Base-by-base conservation (phyloP, 2,329 filamentous ascomycete genomes). In the Monosporascus sp. region DNA sequence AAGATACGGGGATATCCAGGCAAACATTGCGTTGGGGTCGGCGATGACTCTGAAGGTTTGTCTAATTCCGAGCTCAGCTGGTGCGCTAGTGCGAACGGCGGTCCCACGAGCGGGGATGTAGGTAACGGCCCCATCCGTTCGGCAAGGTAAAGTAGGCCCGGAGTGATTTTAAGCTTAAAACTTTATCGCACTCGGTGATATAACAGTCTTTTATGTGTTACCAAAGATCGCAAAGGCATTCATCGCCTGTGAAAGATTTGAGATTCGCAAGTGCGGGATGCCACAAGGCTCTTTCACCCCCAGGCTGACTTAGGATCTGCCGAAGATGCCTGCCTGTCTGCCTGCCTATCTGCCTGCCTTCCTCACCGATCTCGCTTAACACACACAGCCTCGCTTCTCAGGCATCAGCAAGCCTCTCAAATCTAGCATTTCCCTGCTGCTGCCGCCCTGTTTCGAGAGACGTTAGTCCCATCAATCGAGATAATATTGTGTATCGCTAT, bases 1-100 rank as follows among this genome's bases (percentile, higher is more conserved):
- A 43, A 26, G 20, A 58, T 44, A 19, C 41, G 38, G 24, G 52
- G 52, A 37, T 59, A 53, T 8, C 55, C 52, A 40, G 55, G 57
- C 40, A 59, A 31, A 50, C 20, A 38, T 45, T 45, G 46, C 19
- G 20, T 19, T 40, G 1, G 19, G 3, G 16, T 40, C 27, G 26
- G 7, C 26, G 24, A 19, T 3, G 26, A 31, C 19, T 2, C 26
- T 3, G 27, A 27, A 27, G 27, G 27, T 27, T 27, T 27, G 26
- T 27, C 26, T 27, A 26, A 26, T 26, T 26, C 24, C 5, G 24
- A 26, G 24, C 24, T 26, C 24, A 26, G 24, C 24, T 26, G 24
- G 24, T 26, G 24, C 24, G 5, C 24, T 26, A 1, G 24, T 26
- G 24, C 24, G 24, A 26, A 26, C 24, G 24, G 24, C 24, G 24